Conservation (phyloP, 2,329 filamentous ascomycete genomes). For the Pseudocercospora pini-densiflorae region DNA sequence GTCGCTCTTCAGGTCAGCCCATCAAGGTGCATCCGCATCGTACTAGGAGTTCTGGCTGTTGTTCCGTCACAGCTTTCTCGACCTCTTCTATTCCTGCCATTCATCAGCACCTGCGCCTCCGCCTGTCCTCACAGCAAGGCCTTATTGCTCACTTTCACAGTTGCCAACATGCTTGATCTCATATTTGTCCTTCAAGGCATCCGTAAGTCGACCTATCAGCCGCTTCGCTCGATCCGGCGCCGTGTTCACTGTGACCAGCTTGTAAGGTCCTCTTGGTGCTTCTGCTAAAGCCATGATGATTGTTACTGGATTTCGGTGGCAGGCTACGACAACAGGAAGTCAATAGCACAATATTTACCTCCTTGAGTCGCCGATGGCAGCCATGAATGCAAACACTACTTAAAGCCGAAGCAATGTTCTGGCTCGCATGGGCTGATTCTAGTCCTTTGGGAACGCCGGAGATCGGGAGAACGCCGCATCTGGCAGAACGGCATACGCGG, state of each 20-base stretch:
- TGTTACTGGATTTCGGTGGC: background rate
- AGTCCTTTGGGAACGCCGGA: background rate
- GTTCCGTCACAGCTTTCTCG: constrained; percentile 55
- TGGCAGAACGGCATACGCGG: background rate
- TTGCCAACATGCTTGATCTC: constrained; percentile 67
- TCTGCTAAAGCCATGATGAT: constrained; percentile 14
- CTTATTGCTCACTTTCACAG: constrained; percentile 56
- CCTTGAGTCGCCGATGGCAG: background rate
- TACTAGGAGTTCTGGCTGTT: constrained; percentile 52
- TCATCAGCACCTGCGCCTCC: background rate
- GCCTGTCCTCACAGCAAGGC: background rate
- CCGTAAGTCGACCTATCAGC: constrained; percentile 64
- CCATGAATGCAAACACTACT: background rate
- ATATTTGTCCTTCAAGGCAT: constrained; percentile 66
- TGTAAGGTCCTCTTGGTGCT: constrained; percentile 57
- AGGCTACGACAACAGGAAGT: background rate
- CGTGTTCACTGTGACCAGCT: constrained; percentile 70
- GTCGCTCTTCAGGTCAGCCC: background rate
- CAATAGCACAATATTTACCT: background rate
- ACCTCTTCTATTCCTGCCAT: constrained; percentile 47
- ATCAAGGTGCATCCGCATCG: background rate
- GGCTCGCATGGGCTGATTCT: background rate
- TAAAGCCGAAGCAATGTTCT: background rate
- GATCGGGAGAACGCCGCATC: background rate
- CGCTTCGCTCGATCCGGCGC: constrained; percentile 67